phyloP scores from a whole-genome alignment of 306 rosid genomes.

The Cucurbita argyrosperma region DNA sequence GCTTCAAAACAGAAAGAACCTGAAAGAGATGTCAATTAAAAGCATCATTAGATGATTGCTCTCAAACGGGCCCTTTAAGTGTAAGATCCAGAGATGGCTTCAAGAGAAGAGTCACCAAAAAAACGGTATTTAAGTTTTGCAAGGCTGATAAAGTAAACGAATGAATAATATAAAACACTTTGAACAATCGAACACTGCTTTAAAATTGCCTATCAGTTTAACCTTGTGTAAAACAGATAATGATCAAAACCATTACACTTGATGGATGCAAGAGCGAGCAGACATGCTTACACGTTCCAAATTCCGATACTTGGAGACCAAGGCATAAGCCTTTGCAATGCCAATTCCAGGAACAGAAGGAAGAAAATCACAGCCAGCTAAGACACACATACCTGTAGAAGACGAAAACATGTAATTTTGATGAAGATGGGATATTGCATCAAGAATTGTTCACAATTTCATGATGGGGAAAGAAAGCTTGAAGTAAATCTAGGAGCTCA shows the following conservation, averaged over 20 bases:
- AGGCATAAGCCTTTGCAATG: constrained; percentile 64
- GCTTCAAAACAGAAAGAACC: constrained; percentile 69
- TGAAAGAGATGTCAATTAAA: constrained; percentile 15
- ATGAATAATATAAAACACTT: not conserved
- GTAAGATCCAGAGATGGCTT: not conserved
- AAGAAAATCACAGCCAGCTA: constrained; percentile 97
- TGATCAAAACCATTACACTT: not conserved
- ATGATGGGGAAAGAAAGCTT: not conserved
- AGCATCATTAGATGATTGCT: not conserved
- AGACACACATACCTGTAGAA: constrained; percentile 70
- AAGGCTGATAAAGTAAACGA: not conserved
- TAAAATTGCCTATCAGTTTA: not conserved
- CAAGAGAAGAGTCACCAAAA: not conserved
- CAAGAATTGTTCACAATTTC: not conserved
- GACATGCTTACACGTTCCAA: constrained; percentile 66
- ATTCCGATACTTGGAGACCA: constrained; percentile 67
- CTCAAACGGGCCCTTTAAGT: not conserved
- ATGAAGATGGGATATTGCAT: not conserved
- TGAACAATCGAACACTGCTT: not conserved
- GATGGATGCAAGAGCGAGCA: not conserved
- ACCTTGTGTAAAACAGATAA: not conserved
- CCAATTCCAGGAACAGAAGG: constrained; percentile 96
- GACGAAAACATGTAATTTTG: not conserved
- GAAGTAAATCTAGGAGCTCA: constrained; percentile 15
- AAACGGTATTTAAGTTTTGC: not conserved